These are phyloP conservation scores for Cicer judaicum DNA, from an alignment of 306 rosid species.

Conservation along the genomic window DNA sequence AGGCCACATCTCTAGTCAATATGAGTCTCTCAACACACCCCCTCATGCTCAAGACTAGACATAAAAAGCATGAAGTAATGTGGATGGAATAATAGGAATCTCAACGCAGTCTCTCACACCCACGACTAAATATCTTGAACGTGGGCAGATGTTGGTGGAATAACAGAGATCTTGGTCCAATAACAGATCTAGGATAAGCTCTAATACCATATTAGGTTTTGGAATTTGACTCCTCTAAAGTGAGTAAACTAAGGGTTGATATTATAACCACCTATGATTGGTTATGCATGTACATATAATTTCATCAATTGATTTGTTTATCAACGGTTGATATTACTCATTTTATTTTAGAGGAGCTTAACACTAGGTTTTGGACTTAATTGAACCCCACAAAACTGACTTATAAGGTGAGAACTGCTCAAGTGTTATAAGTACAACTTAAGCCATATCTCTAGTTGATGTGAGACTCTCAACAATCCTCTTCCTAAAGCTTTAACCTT, in stretches of 20 bases:
- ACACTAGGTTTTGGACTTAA: not conserved
- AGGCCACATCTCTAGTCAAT: not conserved
- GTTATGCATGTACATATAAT: too few species aligned
- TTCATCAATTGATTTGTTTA: too few species aligned
- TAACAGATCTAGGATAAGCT: not conserved
- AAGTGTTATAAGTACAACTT: not conserved
- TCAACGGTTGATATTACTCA: too few species aligned
- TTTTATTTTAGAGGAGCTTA: too few species aligned
- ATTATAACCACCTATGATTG: too few species aligned
- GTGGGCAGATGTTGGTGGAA: not conserved
- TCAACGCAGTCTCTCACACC: not conserved
- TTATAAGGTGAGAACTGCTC: not conserved
- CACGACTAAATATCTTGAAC: not conserved
- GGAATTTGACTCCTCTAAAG: not conserved
- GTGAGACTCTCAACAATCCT: not conserved
- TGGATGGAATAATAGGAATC: not conserved
- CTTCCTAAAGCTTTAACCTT: slow-evolving; percentile 32
- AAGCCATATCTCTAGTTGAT: slow-evolving; percentile 4
- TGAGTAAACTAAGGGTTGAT: too few species aligned
- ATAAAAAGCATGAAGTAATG: not conserved
- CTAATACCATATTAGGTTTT: not conserved
- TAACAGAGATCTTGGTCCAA: slow-evolving; percentile 10
- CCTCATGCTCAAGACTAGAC: not conserved
- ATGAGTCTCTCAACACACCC: not conserved
- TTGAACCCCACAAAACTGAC: not conserved